Percentiles rank a stretch among this genome's conserved stretches.
These are phyloP conservation scores for Phytophthora tubulina DNA, from an alignment of 352 stramenopile genomes.

Conservation along the genomic window DNA sequence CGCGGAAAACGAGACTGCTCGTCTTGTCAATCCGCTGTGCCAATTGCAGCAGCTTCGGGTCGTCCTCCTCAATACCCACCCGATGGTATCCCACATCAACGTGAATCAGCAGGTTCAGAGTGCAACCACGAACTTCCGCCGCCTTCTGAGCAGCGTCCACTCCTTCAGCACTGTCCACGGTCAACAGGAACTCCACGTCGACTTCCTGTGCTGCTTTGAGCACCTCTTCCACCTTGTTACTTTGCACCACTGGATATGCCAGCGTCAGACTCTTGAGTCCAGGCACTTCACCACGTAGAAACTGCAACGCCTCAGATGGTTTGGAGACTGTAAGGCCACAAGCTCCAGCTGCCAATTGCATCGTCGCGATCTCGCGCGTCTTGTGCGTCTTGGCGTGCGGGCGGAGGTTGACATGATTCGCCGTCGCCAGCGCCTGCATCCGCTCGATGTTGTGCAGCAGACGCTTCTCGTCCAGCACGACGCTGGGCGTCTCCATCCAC, in stretches of 20 bases:
- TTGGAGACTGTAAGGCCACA: slow-evolving; percentile 77
- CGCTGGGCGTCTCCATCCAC: slow-evolving; percentile 67
- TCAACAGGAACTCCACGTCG: slow-evolving; percentile 63
- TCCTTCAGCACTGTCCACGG: slow-evolving; percentile 67
- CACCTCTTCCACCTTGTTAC: slow-evolving; percentile 63
- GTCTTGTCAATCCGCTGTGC: slow-evolving; percentile 63
- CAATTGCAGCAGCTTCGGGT: slow-evolving; percentile 60
- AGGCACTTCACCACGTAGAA: slow-evolving; percentile 55
- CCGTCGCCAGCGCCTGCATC: slow-evolving; percentile 68
- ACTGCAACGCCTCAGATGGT: slow-evolving; percentile 71
- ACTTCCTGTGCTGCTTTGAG: slow-evolving; percentile 57
- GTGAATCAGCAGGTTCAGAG: slow-evolving; percentile 69
- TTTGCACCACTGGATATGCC: slow-evolving; percentile 77
- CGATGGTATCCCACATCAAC: slow-evolving; percentile 84
- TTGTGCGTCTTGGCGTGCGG: slow-evolving; percentile 87
- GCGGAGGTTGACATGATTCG: slow-evolving; percentile 61
- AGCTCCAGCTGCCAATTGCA: slow-evolving; percentile 64
- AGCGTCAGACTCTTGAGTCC: slow-evolving; percentile 67
- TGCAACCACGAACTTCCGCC: slow-evolving; percentile 50
- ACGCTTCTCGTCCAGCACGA: slow-evolving; percentile 67
- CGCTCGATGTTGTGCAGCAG: slow-evolving; percentile 68
- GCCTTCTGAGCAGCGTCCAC: slow-evolving; percentile 64
- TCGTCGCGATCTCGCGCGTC: slow-evolving; percentile 66
- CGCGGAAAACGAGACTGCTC: slow-evolving; percentile 59
- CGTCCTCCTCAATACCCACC: slow-evolving; percentile 68